Base-by-base conservation (phyloP, 2,329 filamentous ascomycete genomes). In the Aspergillus novoparasiticus region DNA sequence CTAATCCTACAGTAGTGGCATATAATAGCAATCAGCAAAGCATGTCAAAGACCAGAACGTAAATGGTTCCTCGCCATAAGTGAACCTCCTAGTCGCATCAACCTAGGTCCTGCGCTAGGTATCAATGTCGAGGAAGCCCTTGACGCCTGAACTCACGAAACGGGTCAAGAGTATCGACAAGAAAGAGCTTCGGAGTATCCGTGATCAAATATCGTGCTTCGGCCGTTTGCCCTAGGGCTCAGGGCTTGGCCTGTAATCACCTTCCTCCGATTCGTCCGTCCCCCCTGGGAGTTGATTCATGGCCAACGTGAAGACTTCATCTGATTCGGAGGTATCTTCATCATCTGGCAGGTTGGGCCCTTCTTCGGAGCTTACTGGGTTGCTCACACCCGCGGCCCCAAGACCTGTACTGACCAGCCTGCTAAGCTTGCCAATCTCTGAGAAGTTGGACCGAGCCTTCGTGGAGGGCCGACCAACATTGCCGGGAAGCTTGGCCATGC, bases 321-420 rank as follows among this genome's bases (percentile, higher is more conserved):
- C 59, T 4, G 16, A 21, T 21, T 57, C 53, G 11, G 53, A 57
- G 28, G 60, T 64, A 26, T 69, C 66, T 2, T 54, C 51, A n/a
- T 59, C 61, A 4, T 55, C 64, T 58, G 59, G 54, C 21, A 55
- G 58, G 32, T 58, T 61, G 10, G 46, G 43, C 12, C 54, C 62
- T 23, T 60, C 66, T 19, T 69, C 69, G 23, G 69, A 72, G 54
- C 69, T 75, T 21, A 68, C 68, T 26, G 68, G 67, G 43, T 71
- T 70, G 57, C 73, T 74, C 11, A 62, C 62, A 23, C 72, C 71
- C 34, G 67, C 62, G n/a, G 59, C 67, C 14, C 72, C 76, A 23
- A 80, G 66, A 3, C 77, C 77, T 39, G 71, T 71, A 39, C 75
- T 78, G 32, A 81, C 78, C 36, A 81, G 65, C n/a, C 72, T 76